Evolutionary conservation across 169 alveolate genomes (phyloP).

Genomic region (Perkinsus marinus): DNA sequence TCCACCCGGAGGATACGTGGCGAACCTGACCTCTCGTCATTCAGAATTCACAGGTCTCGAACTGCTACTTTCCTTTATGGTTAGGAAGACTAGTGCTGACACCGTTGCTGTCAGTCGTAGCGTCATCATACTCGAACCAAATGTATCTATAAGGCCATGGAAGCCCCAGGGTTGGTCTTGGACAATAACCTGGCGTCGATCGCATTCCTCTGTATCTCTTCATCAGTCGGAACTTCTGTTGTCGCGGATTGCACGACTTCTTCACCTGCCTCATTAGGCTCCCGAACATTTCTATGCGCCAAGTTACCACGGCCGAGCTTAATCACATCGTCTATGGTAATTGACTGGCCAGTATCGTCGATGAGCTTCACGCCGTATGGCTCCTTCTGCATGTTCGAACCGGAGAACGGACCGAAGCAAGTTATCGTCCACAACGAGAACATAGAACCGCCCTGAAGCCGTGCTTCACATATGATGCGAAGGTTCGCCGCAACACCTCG

Average conservation of each 20-base stretch:
- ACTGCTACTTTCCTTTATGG: neutral
- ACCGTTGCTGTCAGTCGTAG: neutral
- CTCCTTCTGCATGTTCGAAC: neutral
- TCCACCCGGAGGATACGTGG: neutral
- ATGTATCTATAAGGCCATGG: neutral
- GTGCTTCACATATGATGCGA: too few relatives aligned
- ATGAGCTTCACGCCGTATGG: neutral
- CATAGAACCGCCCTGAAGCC: neutral
- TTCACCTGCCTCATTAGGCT: neutral
- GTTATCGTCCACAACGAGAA: neutral
- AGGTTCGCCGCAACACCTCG: neutral
- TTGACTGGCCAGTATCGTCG: neutral
- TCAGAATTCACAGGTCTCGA: neutral
- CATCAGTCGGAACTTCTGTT: neutral
- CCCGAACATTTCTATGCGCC: neutral
- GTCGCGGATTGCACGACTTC: neutral
- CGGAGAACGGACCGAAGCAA: neutral
- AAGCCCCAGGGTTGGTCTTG: neutral
- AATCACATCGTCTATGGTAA: neutral
- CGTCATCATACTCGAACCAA: neutral
- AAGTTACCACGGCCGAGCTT: neutral
- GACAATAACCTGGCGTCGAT: neutral
- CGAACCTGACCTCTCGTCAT: neutral
- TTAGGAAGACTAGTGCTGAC: neutral
- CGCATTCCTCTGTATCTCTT: neutral